A percentile compares a stretch with the other conserved stretches of the same genome.
Evolutionary conservation across 106 monocot species (phyloP).

Genomic region (Triglochin maritima): DNA sequence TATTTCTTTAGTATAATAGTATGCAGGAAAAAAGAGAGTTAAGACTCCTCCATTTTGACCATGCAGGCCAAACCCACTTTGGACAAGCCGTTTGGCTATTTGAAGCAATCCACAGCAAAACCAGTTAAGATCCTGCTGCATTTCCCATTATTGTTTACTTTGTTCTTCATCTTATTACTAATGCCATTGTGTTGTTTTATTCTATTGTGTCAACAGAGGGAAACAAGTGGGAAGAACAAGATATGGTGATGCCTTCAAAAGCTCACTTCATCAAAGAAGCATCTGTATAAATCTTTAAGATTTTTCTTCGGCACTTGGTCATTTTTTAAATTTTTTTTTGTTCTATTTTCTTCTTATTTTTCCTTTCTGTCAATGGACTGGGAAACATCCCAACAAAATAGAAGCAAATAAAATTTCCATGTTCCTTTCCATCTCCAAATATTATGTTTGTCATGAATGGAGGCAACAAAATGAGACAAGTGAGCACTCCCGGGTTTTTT

Average conservation of each 20-base stretch:
- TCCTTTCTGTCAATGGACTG: constrained; percentile 5
- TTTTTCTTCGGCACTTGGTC: no score
- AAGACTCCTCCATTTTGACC: neutral
- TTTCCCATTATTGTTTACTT: neutral
- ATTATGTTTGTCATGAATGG: constrained; percentile 3
- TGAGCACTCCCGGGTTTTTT: neutral
- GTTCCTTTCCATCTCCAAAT: neutral
- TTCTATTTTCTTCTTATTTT: neutral
- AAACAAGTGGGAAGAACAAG: constrained; percentile 21
- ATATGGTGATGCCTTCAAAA: constrained; percentile 6
- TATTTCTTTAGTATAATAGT: no score
- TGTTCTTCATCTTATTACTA: no score
- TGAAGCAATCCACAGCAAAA: constrained; percentile 19
- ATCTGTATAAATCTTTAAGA: constrained; percentile 29
- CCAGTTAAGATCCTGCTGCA: constrained; percentile 18
- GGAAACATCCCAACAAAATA: constrained; percentile 4
- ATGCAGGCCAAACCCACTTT: constrained; percentile 17
- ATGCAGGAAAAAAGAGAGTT: no score
- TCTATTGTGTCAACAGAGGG: constrained; percentile 14
- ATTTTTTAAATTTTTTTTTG: neutral
- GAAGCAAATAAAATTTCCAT: constrained; percentile 1
- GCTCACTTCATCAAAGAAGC: constrained; percentile 12
- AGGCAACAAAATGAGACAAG: neutral
- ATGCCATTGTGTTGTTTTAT: neutral
- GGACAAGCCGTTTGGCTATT: constrained; percentile 18